These are phyloP conservation scores for Aspergillus sp. DNA, from an alignment of 2,329 filamentous ascomycete genomes.

Conservation along the genomic window DNA sequence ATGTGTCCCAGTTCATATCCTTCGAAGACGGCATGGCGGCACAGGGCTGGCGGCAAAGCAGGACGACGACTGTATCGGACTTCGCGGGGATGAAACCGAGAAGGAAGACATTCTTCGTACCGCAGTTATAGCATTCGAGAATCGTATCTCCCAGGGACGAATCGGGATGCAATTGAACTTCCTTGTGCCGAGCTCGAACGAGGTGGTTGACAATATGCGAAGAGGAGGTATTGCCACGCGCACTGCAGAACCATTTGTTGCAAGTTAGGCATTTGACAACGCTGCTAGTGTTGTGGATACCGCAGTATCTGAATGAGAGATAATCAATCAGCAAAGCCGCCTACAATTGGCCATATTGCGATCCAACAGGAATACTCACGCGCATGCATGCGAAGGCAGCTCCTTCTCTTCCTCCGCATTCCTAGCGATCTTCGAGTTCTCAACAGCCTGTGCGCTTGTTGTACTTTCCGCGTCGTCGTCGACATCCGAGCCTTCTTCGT, in stretches of 20 bases:
- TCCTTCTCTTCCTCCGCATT: conserved; percentile 76
- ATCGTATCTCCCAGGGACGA: conserved; percentile 93
- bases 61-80: conserved; percentile 94
- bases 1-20: conserved; percentile 99
- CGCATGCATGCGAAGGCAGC: conserved; percentile 89
- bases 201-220: conserved; percentile 98
- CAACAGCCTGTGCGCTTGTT: conserved; percentile 73
- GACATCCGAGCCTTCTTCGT: conserved; percentile 79
- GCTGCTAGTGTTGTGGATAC: conserved; percentile 89
- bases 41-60: conserved; percentile 93
- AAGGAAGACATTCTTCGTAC: conserved; percentile 97
- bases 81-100: conserved; percentile 98
- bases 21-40: conserved; percentile 92
- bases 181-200: conserved; percentile 94
- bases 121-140: conserved; percentile 97
- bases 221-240: conserved; percentile 89
- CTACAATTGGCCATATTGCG: too few relatives aligned
- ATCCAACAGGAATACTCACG: conserved; percentile 53
- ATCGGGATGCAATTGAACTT: conserved; percentile 90
- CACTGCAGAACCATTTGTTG: conserved; percentile 99
- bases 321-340: conserved; percentile 3
- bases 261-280: conserved; percentile 95
- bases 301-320: conserved; percentile 67
- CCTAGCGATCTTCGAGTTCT: conserved; percentile 54
- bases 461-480: conserved; percentile 73